Evolutionary conservation across 768 basidiomycete species (phyloP).

Genomic region (Amanita exitialis): DNA sequence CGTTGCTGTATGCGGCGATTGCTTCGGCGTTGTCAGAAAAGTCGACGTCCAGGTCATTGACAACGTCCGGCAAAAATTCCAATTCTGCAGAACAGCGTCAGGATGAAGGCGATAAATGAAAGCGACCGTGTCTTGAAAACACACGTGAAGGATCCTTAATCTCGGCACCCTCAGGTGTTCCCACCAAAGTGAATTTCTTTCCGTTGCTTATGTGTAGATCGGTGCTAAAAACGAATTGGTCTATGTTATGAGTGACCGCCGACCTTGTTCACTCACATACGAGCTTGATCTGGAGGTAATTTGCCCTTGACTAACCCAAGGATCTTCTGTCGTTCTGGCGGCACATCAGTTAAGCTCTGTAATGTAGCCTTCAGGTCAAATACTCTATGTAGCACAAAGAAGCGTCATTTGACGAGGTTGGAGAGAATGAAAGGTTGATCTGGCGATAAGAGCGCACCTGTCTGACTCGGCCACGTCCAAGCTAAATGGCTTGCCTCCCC

Average conservation of each 20-base stretch:
- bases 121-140: constrained; percentile 9
- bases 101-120: not conserved
- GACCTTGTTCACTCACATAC: constrained; percentile 35
- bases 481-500: constrained; percentile 60
- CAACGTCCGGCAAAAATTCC: constrained; percentile 54
- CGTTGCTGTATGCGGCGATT: constrained; percentile 55
- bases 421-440: not conserved
- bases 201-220: constrained; percentile 48
- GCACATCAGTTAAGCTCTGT: constrained; percentile 64
- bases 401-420: constrained; percentile 1
- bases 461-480: constrained; percentile 70
- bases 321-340: constrained; percentile 80
- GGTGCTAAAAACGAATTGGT: constrained; percentile 24
- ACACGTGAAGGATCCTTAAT: constrained; percentile 70
- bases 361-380: constrained; percentile 70
- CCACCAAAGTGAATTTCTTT: constrained; percentile 78
- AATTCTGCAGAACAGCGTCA: constrained; percentile 32
- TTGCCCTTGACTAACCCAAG: constrained; percentile 80
- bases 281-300: constrained; percentile 63
- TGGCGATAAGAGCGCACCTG: constrained; percentile 30
- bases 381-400: constrained; percentile 35
- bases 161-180: constrained; percentile 79
- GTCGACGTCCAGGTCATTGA: constrained; percentile 80
- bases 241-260: constrained; percentile 1
- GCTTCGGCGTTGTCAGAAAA: constrained; percentile 52